Evolutionary conservation across 306 rosid genomes (phyloP), one percentile per base, ranked within the genome.

Genomic region (Quercus alba): DNA sequence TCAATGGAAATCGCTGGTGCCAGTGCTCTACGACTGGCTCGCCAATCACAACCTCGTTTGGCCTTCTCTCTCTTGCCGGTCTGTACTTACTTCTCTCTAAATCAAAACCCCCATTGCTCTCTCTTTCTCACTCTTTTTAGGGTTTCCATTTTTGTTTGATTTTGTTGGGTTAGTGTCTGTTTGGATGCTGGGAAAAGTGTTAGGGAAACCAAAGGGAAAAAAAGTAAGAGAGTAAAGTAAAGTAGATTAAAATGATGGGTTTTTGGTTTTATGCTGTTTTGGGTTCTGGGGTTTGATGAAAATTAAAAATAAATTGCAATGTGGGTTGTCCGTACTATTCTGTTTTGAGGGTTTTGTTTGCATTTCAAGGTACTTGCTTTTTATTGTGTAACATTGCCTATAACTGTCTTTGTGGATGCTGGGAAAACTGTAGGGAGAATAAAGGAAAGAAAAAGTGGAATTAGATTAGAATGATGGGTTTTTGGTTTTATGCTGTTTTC

Each of bases 51-150:
- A 95, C 76, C 99, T 95, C 75, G 91, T 93, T 13, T 95, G 98
- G 97, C 99, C 98, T 41, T 91, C 99, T 20, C 98, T 90, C 58
- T 95, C 99, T 46, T 91, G 98, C 92, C 86, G 98, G 97, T 91
- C 31, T 52, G 66, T 56, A 5, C n/a, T n/a, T n/a, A n/a, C n/a
- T n/a, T n/a, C n/a, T n/a, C n/a, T n/a, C n/a, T n/a, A n/a, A n/a
- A n/a, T n/a, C n/a, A n/a, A n/a, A n/a, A n/a, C 69, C 69, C 69
- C 20, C 6, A 18, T 30, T 67, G 0, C 13, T 10, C 31, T 6
- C 28, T 38, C 71, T 52, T 56, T 8, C 33, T 74, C 75, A 35
- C 21, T 58, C 12, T 26, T 20, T 11, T 20, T 11, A 38, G 56
- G 81, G 59, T 69, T 56, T 35, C 13, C 5, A 20, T 10, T 28